phyloP scores from a whole-genome alignment of 2,329 filamentous ascomycete species.

The Botrytis pseudocinerea region DNA sequence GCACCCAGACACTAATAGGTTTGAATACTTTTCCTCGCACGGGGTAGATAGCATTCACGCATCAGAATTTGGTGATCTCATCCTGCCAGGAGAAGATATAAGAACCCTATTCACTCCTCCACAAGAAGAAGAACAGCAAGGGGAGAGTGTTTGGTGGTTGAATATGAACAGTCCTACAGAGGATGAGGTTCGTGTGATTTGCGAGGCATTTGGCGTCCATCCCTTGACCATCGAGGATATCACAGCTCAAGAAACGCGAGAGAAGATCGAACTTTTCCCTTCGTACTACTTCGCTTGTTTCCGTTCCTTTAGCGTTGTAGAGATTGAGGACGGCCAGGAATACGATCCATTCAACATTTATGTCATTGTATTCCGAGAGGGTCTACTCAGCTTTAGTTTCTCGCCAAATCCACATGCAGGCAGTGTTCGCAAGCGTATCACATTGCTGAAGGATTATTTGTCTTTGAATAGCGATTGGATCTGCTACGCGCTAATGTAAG shows the following conservation, averaged over 20 bases:
- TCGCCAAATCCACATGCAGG: conserved; percentile 81
- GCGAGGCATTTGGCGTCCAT: conserved; percentile 93
- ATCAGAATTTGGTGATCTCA: conserved; percentile 80
- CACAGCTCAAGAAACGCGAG: conserved; percentile 87
- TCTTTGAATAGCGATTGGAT: conserved; percentile 97
- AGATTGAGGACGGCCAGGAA: conserved; percentile 77
- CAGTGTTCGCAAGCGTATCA: conserved; percentile 88
- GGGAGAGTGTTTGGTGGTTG: conserved; percentile 94
- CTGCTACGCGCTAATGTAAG: conserved; percentile 94
- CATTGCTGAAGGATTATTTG: conserved; percentile 90
- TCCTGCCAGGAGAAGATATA: conserved; percentile 87
- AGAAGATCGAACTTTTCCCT: conserved; percentile 97
- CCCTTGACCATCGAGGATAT: conserved; percentile 97
- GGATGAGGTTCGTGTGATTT: conserved; percentile 83
- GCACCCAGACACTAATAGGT: conserved; percentile 71
- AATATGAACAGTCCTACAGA: conserved; percentile 89
- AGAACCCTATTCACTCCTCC: conserved; percentile 78
- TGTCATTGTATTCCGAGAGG: conserved; percentile 94
- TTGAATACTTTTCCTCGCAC: conserved; percentile 96
- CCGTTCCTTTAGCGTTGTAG: conserved; percentile 80
- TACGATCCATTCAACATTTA: conserved; percentile 96
- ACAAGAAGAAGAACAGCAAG: conserved; percentile 61
- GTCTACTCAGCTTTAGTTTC: conserved; percentile 93
- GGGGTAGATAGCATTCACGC: conserved; percentile 93
- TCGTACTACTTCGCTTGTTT: conserved; percentile 99